Conservation (phyloP, 2,329 filamentous ascomycete species). For the Penicillium sp. region DNA sequence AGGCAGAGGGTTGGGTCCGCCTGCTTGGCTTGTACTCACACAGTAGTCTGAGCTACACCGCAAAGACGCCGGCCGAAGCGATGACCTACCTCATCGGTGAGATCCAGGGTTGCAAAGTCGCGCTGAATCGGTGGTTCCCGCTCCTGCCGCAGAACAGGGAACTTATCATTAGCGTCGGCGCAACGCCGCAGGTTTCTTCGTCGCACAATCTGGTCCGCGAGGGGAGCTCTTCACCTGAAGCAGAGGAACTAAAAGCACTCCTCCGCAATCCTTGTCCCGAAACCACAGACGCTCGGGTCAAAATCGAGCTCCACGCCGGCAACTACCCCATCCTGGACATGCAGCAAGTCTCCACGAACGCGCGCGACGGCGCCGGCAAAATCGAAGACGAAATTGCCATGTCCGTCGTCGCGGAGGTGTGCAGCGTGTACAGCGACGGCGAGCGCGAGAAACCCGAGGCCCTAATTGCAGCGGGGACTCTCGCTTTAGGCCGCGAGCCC, state of each 20-base stretch:
- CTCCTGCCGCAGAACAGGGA: slow-evolving; percentile 26
- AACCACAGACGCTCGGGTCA: slow-evolving; percentile 36
- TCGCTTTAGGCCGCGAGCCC: slow-evolving; percentile 72
- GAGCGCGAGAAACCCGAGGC: slow-evolving; percentile 60
- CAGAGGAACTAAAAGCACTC: slow-evolving; percentile 31
- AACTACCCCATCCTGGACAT: slow-evolving; percentile 76
- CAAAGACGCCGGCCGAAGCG: slow-evolving; percentile 58
- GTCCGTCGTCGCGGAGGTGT: slow-evolving; percentile 70
- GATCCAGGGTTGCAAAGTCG: slow-evolving; percentile 50
- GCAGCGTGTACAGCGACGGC: slow-evolving; percentile 65
- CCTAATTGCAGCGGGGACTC: slow-evolving; percentile 66
- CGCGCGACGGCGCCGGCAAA: slow-evolving; percentile 46
- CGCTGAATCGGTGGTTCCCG: slow-evolving; percentile 25
- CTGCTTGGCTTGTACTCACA: slow-evolving; percentile 72
- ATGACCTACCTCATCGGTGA: slow-evolving; percentile 62
- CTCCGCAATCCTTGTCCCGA: slow-evolving; percentile 16
- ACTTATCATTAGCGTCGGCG: slow-evolving; percentile 68
- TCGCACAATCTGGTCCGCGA: slow-evolving; percentile 59
- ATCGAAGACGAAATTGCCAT: slow-evolving; percentile 61
- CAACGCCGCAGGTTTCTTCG: slow-evolving; percentile 71
- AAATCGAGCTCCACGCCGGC: slow-evolving; percentile 72
- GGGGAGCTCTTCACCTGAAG: slow-evolving; percentile 38
- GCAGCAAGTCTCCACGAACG: slow-evolving; percentile 75
- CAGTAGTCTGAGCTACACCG: slow-evolving; percentile 69
- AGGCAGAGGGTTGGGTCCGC: slow-evolving; percentile 29